A percentile compares a stretch with the other conserved stretches of the same genome.
These are phyloP conservation scores for Arthonia radiata DNA, from an alignment of 495 filamentous ascomycete species.

Conservation along the genomic window DNA sequence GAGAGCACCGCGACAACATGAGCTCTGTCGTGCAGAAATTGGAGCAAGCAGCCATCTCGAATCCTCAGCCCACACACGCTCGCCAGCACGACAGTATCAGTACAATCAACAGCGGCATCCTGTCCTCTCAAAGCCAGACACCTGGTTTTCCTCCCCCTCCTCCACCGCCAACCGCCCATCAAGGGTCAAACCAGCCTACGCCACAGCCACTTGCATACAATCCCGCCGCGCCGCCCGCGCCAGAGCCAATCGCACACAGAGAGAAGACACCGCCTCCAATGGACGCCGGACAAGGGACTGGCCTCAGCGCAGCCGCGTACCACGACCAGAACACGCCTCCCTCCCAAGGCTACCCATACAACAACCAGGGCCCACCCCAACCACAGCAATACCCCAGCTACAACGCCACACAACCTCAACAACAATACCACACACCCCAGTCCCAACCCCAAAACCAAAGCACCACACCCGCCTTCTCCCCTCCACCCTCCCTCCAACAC, in stretches of 20 bases:
- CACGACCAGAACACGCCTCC: conserved; percentile 31
- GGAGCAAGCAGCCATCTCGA: conserved; percentile 52
- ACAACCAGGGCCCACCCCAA: conserved; percentile 6
- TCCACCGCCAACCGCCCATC: conserved; percentile 15
- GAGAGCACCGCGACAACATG: conserved; percentile 27
- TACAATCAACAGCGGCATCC: conserved; percentile 7
- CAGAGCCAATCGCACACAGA: conserved; percentile 57
- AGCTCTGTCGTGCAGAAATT: conserved; percentile 67
- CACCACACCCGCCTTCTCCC: conserved; percentile 6
- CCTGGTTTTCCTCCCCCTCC: conserved; percentile 21
- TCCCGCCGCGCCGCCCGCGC: conserved; percentile 64
- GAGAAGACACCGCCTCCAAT: conserved; percentile 75
- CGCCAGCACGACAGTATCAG: conserved; percentile 8
- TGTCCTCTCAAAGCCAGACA: conserved; percentile 6
- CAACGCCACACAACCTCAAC: conserved; percentile 10
- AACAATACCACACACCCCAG: conserved; percentile 16
- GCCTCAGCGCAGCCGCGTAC: conserved; percentile 39
- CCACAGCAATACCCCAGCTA: conserved; percentile 17
- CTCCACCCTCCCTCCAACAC: conserved; percentile 7
- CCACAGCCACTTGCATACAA: conserved; percentile 58
- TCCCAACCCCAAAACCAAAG: conserved; percentile 9
- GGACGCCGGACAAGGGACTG: conserved; percentile 45
- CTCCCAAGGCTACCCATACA: too few species aligned
- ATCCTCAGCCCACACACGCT: too few species aligned
- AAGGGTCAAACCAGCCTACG: conserved; percentile 8